A percentile compares a stretch with the other conserved stretches of the same genome.
Evolutionary conservation across 176 grass and related monocot genomes (phyloP).

Genomic region (Pharus latifolius): DNA sequence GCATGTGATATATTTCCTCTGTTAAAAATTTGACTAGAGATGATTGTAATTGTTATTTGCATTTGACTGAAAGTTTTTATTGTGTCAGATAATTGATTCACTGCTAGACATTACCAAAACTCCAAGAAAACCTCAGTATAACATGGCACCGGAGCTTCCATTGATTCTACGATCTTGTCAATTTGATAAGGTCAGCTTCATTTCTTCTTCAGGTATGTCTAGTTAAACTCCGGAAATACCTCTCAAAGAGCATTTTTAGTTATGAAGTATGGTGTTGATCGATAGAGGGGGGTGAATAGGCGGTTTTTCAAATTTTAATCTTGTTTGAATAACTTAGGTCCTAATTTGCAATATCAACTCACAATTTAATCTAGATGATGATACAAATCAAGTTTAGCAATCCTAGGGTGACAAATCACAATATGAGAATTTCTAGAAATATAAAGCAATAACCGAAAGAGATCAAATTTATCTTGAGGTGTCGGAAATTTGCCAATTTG

Average conservation of each 20-base stretch:
- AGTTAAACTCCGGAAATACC: background rate
- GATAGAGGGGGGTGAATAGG: too few species aligned
- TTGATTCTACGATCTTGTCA: conserved; percentile 68
- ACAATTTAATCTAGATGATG: too few species aligned
- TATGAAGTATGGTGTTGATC: background rate
- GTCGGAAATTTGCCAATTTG: too few species aligned
- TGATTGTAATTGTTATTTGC: conserved; percentile 19
- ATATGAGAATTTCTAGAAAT: too few species aligned
- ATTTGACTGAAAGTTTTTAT: background rate
- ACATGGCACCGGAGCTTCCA: conserved; percentile 80
- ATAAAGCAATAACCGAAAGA: too few species aligned
- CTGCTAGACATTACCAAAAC: conserved; percentile 64
- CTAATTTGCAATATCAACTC: too few species aligned
- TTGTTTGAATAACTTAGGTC: too few species aligned
- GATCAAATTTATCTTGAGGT: too few species aligned
- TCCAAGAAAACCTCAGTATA: conserved; percentile 89
- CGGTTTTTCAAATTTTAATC: too few species aligned
- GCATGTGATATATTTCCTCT: too few species aligned
- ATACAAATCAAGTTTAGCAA: too few species aligned
- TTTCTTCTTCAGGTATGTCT: conserved; percentile 71
- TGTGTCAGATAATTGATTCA: conserved; percentile 63
- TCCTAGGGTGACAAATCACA: too few species aligned
- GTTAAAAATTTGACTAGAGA: background rate
- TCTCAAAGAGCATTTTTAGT: background rate
- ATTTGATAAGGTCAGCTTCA: conserved; percentile 58